Evolutionary conservation across 441 rosid genomes (phyloP), one percentile per base, ranked within the genome.

Genomic region (Isatis lusitanica): DNA sequence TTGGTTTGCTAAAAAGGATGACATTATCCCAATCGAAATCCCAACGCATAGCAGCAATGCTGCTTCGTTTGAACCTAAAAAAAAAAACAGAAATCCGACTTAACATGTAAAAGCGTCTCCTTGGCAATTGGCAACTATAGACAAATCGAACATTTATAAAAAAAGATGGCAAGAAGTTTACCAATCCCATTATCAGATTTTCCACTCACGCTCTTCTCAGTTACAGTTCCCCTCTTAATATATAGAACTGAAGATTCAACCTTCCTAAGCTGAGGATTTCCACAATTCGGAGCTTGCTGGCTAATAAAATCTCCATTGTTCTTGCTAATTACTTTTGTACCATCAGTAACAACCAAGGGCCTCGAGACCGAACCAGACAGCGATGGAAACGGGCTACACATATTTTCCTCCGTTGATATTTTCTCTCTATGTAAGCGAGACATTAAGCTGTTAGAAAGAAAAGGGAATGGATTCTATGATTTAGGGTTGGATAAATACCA

Each of bases 271-370:
- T 76, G 84, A 48, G 91, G 84, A 64, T 84, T 70, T 5, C 90
- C 86, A 18, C 63, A 74, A 6, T n/a, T 59, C 11, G 44, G 68
- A 35, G 36, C 72, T 35, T 50, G 66, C 33, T 62, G 74, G 48
- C 28, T 36, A 21, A 68, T 42, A 78, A 57, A 81, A 63, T 68
- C 79, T 71, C 68, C 72, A 58, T 16, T 67, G 3, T 76, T 72
- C 75, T 82, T 83, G 83, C 83, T 83, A 74, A 90, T 85, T 51
- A 86, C 66, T 52, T n/a, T 74, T 72, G 57, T 68, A 74, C 90
- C 92, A 81, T 91, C 88, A 43, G 91, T 86, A 62, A 89, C 84
- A 67, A 83, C 74, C 62, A 90, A 79, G 6, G 94, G 89, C 80
- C 90, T 82, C 64, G 55, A 40, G 6, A 75, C 64, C 62, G 78